Evolutionary conservation across 2,329 filamentous ascomycete genomes (phyloP).

Genomic region (Helicocarpus griseus): DNA sequence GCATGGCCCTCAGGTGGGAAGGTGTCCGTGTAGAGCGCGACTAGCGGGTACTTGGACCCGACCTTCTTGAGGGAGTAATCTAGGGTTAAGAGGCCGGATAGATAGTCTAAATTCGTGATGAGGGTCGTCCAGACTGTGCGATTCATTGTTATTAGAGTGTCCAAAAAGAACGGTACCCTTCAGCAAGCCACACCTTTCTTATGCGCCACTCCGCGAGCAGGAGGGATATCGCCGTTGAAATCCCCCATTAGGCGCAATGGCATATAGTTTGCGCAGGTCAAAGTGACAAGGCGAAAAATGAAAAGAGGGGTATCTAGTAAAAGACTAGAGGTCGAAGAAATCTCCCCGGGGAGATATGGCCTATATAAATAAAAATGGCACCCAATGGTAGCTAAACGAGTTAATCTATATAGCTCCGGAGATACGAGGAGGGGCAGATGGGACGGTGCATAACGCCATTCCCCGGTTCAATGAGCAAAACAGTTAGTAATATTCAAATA

Average conservation of each 20-base stretch:
- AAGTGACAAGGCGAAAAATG: not conserved
- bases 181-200: not conserved
- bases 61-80: conserved; percentile 62
- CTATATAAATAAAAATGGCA: no score
- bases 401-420: no score
- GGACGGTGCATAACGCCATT: no score
- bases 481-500: not conserved
- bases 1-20: conserved; percentile 60
- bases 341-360: no score
- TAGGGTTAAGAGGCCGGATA: conserved; percentile 73
- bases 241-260: not conserved
- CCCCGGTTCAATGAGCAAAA: not conserved
- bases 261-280: not conserved
- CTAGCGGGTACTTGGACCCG: conserved; percentile 62
- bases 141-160: not conserved
- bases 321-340: not conserved
- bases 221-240: not conserved
- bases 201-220: not conserved
- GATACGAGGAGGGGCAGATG: no score
- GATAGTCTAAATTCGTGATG: conserved; percentile 75
- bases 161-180: not conserved
- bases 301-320: not conserved
- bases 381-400: no score
- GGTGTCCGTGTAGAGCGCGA: conserved; percentile 72
- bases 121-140: conserved; percentile 70